Evolutionary conservation across 2,329 filamentous ascomycete species (phyloP).

Genomic region (Sporothrix humicola): DNA sequence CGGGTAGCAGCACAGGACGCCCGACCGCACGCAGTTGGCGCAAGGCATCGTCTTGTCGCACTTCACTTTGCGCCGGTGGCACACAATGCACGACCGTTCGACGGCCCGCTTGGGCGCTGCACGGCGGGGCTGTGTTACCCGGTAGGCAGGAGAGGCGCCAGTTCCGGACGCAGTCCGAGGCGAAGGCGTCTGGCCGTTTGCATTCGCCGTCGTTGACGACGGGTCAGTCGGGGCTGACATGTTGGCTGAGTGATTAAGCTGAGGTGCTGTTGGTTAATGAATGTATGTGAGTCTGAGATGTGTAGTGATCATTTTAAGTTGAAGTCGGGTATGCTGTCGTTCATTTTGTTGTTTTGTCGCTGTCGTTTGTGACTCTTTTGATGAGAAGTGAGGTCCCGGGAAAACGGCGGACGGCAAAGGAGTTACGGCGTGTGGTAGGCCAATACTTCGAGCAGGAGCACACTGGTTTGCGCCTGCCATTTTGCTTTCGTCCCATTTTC

Average conservation of each 20-base stretch:
- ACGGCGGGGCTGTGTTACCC: constrained; percentile 3
- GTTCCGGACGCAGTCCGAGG: neutral
- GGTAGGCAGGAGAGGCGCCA: neutral
- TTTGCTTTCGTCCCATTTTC: neutral
- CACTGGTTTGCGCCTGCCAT: neutral
- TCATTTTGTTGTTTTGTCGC: neutral
- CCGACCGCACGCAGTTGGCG: constrained; percentile 38
- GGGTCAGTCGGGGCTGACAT: neutral
- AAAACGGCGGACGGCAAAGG: neutral
- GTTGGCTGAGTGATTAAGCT: neutral
- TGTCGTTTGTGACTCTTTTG: neutral
- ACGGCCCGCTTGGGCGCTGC: constrained; percentile 19
- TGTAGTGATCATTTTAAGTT: neutral
- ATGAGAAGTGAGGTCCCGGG: neutral
- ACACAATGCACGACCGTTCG: constrained; percentile 41
- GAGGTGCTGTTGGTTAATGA: neutral
- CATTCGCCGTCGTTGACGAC: too few species aligned
- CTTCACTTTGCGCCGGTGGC: constrained; percentile 41
- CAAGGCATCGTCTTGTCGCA: constrained; percentile 41
- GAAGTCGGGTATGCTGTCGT: too few species aligned
- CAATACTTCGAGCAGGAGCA: neutral
- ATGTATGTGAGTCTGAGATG: neutral
- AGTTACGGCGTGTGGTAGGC: neutral
- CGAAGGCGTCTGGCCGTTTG: constrained; percentile 1
- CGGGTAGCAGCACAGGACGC: constrained; percentile 41